Evolutionary conservation across 768 basidiomycete species (phyloP).

Genomic region (Mycena rebaudengoi): DNA sequence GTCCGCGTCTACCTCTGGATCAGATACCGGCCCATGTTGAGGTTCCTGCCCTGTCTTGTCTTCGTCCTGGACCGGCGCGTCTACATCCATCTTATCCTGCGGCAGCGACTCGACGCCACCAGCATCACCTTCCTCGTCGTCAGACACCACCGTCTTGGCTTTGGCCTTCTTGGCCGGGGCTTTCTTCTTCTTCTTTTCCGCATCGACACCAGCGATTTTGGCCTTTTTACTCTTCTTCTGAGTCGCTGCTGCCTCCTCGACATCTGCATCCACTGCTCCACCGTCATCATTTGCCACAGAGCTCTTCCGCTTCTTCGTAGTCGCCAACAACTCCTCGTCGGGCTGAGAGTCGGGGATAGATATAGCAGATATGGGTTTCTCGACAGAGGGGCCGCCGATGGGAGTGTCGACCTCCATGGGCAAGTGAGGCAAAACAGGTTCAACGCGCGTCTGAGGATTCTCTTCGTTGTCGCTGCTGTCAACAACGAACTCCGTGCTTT

Average conservation of each 20-base stretch:
- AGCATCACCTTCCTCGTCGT: conserved; percentile 38
- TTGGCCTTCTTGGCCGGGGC: conserved; percentile 23
- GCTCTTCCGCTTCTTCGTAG: conserved; percentile 38
- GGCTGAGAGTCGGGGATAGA: conserved; percentile 38
- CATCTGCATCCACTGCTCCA: conserved; percentile 15
- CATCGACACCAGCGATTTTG: conserved; percentile 3
- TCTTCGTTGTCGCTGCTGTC: conserved; percentile 39
- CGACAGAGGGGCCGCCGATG: not conserved
- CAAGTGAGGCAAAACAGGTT: conserved; percentile 17
- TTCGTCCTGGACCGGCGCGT: no score
- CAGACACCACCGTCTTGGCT: conserved; percentile 32
- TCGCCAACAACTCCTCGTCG: conserved; percentile 27
- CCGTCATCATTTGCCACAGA: conserved; percentile 30
- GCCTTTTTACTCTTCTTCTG: conserved; percentile 29
- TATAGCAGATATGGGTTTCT: conserved; percentile 28
- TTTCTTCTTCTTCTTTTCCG: conserved; percentile 15
- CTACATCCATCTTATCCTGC: not conserved
- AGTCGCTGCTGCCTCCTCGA: conserved; percentile 2
- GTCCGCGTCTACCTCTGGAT: conserved; percentile 3
- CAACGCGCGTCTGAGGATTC: not conserved
- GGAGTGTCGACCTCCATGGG: conserved; percentile 15
- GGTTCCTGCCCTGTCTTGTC: no score
- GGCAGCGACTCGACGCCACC: not conserved
- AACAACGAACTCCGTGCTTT: conserved; percentile 53
- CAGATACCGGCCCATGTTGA: no score